Base-by-base conservation (phyloP, 2,329 filamentous ascomycete genomes). In the Magnaporthiopsis rhizophila region DNA sequence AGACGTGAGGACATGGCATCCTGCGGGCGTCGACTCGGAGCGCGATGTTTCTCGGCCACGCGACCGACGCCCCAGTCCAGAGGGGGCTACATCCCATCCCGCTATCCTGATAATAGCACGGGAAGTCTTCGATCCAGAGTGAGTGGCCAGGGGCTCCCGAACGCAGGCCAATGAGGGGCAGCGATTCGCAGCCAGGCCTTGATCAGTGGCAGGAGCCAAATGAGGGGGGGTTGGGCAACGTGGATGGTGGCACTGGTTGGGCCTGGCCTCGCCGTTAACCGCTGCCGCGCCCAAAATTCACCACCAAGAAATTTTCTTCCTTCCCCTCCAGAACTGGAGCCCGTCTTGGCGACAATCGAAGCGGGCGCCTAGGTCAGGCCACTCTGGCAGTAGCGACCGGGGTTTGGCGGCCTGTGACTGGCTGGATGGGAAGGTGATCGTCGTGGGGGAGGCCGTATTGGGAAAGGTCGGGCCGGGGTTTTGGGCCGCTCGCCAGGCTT, bases 301-400 rank as follows among this genome's bases (percentile, higher is more conserved):
- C 45, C 15, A 50, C 9, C 45, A 53, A 53, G 21, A 53, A 53
- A 53, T 53, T 24, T 53, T 53, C 45, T 53, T 53, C 45, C 9
- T 21, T 53, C 45, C 45, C 45, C 45, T 45, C 45, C 21, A 53
- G 8, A 36, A 12, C 9, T 12, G 34, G 9, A 2, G 34, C 45
- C 18, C 34, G 34, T 36, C 34, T 9, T 36, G 34, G 60, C 60
- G 60, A 45, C 21, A 50, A n/a, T 21, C 30, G 26, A 26, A 62
- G 60, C 60, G 38, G 38, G 60, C 60, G 60, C 38, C n/a, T 62
- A 62, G n/a, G 50, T 62, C 60, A 62, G 60, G 38, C 60, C 60
- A 62, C 38, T 62, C 60, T 62, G 11, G 36, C 60, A n/a, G 26
- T 7, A 24, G 34, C 60, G 32, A 45, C 30, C 32, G 24, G 59